Base-by-base conservation (phyloP, 768 basidiomycete genomes). In the Sporobolomyces roseus region DNA sequence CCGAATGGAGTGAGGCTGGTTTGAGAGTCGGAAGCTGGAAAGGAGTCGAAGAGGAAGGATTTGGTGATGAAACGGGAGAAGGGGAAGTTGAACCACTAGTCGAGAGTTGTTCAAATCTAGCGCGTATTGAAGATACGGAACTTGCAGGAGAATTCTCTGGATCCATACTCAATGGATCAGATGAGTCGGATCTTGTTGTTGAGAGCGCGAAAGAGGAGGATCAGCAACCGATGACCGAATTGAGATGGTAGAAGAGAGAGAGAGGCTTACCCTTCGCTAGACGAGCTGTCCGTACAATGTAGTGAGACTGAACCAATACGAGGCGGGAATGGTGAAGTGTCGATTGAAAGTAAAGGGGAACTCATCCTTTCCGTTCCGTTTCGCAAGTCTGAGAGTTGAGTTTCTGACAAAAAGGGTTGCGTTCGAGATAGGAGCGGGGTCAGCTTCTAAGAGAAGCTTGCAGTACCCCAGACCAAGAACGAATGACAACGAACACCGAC, bases 61-160 rank as follows among this genome's bases (percentile, higher is more conserved):
- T 41, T 7, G 65, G 38, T 32, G 65, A 60, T 9, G 36, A 45
- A 9, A 25, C 8, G 2, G 61, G 54, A 2, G 53, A 27, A 35
- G 65, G 21, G 4, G 52, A 29, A 29, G 8, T 27, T n/a, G 48
- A 5, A 3, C 55, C 13, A n/a, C n/a, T n/a, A 10, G 56, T 30
- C 45, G 49, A 16, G 41, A 69, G 55, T 29, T 51, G 35, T 52
- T 69, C 67, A n/a, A 63, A 69, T 29, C 67, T 63, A 17, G 67
- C 67, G 14, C 62, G 49, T 27, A 69, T 38, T 23, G 50, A 54
- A 41, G 56, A 54, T 41, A 69, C 56, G 7, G 56, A 60, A 32
- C 56, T 58, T 38, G 56, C 56, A 25, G 56, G 56, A 30, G 56
- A 58, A 41, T 58, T 19, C 30, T 58, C 56, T 30, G 56, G 29